phyloP scores from a whole-genome alignment of 257 asterid species.

The Ilex aquifolium region DNA sequence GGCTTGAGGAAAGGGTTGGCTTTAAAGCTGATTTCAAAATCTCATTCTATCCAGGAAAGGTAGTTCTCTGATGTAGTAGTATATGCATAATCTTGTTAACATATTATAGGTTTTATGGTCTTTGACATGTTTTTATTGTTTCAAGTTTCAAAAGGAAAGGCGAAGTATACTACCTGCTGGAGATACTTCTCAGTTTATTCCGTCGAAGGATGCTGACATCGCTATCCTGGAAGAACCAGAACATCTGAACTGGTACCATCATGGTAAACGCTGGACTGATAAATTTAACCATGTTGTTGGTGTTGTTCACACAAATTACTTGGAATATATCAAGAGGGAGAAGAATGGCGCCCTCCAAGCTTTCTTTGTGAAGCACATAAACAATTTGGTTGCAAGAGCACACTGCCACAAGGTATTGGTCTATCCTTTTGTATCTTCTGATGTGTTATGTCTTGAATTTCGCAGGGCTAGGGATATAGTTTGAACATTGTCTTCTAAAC shows the following conservation, averaged over 20 bases:
- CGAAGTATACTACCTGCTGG: conserved; percentile 97
- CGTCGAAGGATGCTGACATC: conserved; percentile 93
- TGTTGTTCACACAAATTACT: conserved; percentile 90
- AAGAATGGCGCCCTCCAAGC: conserved; percentile 96
- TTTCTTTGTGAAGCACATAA: conserved; percentile 82
- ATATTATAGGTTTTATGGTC: not conserved
- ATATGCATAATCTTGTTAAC: not conserved
- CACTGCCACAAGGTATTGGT: conserved; percentile 80
- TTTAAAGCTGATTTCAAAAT: conserved; percentile 86
- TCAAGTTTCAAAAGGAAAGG: conserved; percentile 78
- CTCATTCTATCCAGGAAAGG: conserved; percentile 99
- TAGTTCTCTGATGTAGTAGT: conserved; percentile 16
- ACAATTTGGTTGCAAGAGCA: conserved; percentile 89
- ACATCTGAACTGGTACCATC: conserved; percentile 99
- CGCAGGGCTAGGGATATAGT: too few species aligned
- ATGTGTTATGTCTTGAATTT: not conserved
- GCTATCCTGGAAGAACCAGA: conserved; percentile 99
- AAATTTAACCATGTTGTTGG: conserved; percentile 98
- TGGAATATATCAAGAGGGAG: conserved; percentile 98
- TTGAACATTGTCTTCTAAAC: too few species aligned
- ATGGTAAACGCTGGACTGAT: conserved; percentile 98
- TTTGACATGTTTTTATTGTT: conserved; percentile 6
- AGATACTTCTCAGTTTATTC: conserved; percentile 81
- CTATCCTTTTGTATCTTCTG: not conserved
- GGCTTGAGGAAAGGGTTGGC: conserved; percentile 98